These are phyloP conservation scores for Macrocybe sp. DNA, from an alignment of 1,284 basidiomycete genomes.

Conservation along the genomic window DNA sequence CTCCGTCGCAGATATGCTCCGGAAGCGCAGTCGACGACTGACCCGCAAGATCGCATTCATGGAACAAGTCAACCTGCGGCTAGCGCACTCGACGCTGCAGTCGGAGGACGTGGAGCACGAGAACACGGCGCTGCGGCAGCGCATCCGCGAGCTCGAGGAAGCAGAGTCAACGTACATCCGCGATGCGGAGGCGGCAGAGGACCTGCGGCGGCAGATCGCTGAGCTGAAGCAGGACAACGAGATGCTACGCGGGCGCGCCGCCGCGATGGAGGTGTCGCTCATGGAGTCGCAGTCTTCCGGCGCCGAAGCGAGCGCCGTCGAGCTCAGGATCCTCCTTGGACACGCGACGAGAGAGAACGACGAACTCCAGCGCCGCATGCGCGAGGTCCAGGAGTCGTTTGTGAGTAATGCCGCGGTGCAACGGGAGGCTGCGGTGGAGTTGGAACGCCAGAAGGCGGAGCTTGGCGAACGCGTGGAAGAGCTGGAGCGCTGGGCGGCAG, in stretches of 20 bases:
- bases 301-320: conserved; percentile 16
- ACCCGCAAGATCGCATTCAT: no score
- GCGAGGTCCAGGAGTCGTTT: conserved; percentile 21
- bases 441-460: conserved; percentile 11
- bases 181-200: conserved; percentile 7
- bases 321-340: conserved; percentile 18
- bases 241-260: conserved; percentile 14
- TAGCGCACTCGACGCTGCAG: neutral
- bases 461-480: conserved; percentile 13
- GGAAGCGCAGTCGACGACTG: no score
- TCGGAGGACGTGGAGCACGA: conserved; percentile 8
- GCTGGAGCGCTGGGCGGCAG: conserved; percentile 15
- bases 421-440: conserved; percentile 9
- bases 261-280: conserved; percentile 27
- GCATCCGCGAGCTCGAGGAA: conserved; percentile 11
- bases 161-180: conserved; percentile 8
- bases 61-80: no score
- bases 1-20: no score
- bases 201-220: conserved; percentile 10
- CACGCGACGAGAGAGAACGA: conserved; percentile 29
- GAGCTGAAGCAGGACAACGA: conserved; percentile 16
- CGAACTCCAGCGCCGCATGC: conserved; percentile 24
- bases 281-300: conserved; percentile 20
- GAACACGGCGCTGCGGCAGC: conserved; percentile 7
- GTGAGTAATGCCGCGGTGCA: conserved; percentile 16